Evolutionary conservation across 2,329 filamentous ascomycete species (phyloP).

Genomic region (Hypoxylon sp.): DNA sequence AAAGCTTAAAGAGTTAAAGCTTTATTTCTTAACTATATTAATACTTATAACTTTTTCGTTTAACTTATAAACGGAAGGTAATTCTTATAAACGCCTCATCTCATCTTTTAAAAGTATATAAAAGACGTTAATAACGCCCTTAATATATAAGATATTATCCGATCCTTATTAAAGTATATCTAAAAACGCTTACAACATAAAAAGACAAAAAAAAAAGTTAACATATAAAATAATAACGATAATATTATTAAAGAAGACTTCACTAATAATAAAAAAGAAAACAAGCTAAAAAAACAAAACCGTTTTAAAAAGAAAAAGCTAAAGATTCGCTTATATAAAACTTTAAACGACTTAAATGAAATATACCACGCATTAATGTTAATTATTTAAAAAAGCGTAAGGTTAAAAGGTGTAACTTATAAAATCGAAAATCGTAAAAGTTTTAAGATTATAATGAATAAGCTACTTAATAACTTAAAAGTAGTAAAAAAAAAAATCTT

Average conservation of each 20-base stretch:
- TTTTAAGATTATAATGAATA: neutral
- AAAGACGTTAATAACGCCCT: neutral
- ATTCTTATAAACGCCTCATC: neutral
- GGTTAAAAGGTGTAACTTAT: too few species aligned
- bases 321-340: too few species aligned
- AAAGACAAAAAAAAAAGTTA: neutral
- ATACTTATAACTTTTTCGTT: neutral
- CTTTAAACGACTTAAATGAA: too few species aligned
- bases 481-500: neutral
- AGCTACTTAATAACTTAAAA: neutral
- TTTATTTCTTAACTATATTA: neutral
- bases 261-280: neutral
- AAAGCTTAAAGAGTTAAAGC: too few species aligned
- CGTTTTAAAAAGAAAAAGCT: too few species aligned
- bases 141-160: neutral
- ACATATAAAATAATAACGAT: neutral
- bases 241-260: neutral
- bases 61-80: neutral
- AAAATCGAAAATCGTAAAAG: too few species aligned
- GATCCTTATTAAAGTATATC: neutral
- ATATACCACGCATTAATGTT: too few species aligned
- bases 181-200: neutral
- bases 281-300: too few species aligned
- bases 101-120: slow-evolving; percentile 5
- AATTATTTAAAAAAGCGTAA: too few species aligned